Evolutionary conservation across 148 eudicot species (phyloP), one percentile per base, ranked within the genome.

Genomic region (Heliamphora exappendiculata): DNA sequence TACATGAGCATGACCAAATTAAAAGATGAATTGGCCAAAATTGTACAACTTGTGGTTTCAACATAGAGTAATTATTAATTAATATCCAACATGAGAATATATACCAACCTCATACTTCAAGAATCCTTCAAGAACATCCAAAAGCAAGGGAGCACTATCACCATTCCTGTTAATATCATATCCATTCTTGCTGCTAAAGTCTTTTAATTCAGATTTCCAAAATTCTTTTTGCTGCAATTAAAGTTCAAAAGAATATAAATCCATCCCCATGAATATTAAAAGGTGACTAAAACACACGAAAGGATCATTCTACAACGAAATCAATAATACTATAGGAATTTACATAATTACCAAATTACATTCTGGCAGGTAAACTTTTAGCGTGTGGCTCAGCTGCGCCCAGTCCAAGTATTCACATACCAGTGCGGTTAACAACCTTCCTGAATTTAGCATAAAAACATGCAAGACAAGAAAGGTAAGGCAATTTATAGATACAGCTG

Each of bases 91-190:
- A 9, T 13, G 36, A 34, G 22, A 29, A 24, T 49, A 41, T 44
- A 49, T n/a, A 37, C 81, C 58, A 31, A 94, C 98, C 97, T 92
- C 98, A 76, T 88, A 92, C 79, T 92, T 87, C 80, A 95, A 79
- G 87, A 95, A 95, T 73, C 99, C 97, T 87, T 92, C 96, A 78
- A 95, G 97, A 81, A 91, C 97, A 79, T 95, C 96, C 79, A 95
- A 81, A 69, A 95, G 91, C 80, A 91, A 82, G 66, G 97, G 99
- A 58, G 92, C 96, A 83, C 96, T 89, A 68, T 92, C 97, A 57
- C 96, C 97, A 74, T 89, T 92, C 85, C 87, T 85, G 82, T 90
- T 89, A 55, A 92, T 81, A 75, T 95, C 97, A 74, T 91, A 90
- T 75, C 97, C 97, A 78, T 89, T 89, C 78, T 92, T 93, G 91